phyloP scores from a whole-genome alignment of 192 early-diverging fungal species.

The Umbelopsis sp. region DNA sequence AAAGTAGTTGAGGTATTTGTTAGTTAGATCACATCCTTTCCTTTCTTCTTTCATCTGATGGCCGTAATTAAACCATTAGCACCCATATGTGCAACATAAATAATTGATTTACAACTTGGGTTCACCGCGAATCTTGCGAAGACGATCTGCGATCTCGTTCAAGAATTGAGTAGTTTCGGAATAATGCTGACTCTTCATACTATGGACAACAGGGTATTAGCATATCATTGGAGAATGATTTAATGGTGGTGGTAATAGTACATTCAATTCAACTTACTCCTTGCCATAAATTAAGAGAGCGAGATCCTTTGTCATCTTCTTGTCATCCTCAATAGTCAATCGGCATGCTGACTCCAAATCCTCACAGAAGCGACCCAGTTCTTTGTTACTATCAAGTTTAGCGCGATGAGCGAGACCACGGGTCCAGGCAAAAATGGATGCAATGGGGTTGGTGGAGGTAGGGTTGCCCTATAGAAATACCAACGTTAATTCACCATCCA shows the following conservation, averaged over 20 bases:
- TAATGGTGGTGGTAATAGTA: background rate
- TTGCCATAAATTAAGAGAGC: slow-evolving; percentile 94
- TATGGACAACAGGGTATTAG: slow-evolving; percentile 6
- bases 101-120: background rate
- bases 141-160: slow-evolving; percentile 73
- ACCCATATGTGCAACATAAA: background rate
- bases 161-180: slow-evolving; percentile 89
- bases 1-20: background rate
- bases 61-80: background rate
- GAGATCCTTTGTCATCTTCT: slow-evolving; percentile 98
- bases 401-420: slow-evolving; percentile 94
- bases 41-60: background rate
- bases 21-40: background rate
- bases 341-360: slow-evolving; percentile 88
- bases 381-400: slow-evolving; percentile 84
- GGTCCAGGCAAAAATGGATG: slow-evolving; percentile 95
- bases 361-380: slow-evolving; percentile 71
- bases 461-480: slow-evolving; percentile 60
- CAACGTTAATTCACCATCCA: no score
- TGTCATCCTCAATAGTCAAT: slow-evolving; percentile 79
- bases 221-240: background rate
- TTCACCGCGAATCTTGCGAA: slow-evolving; percentile 28
- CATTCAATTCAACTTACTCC: slow-evolving; percentile 39
- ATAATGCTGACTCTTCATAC: slow-evolving; percentile 78
- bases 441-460: slow-evolving; percentile 97